These are phyloP conservation scores for Fusarium pseudoanthophilum DNA, from an alignment of 2,329 filamentous ascomycete genomes.

Conservation along the genomic window DNA sequence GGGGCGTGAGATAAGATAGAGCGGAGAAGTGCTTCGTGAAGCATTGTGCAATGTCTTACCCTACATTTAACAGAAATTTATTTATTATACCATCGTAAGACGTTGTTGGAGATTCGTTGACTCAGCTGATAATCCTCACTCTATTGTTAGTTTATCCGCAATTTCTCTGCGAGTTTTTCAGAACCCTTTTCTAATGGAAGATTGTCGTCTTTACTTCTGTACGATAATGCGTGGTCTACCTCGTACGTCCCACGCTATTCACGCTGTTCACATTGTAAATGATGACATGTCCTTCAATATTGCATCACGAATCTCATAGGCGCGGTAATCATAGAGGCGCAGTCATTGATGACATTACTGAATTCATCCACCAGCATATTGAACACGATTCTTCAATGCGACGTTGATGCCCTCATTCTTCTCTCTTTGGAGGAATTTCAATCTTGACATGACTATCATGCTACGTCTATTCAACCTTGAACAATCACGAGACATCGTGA, in stretches of 20 bases:
- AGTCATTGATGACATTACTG: neutral
- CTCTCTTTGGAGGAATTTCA: neutral
- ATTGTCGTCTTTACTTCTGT: rapidly evolving
- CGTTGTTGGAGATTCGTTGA: rapidly evolving
- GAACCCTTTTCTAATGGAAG: no score
- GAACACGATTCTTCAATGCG: neutral
- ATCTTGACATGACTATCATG: neutral
- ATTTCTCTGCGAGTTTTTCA: neutral
- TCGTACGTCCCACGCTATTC: rapidly evolving
- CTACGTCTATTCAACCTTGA: neutral
- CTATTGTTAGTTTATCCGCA: rapidly evolving
- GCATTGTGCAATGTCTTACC: neutral
- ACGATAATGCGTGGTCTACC: neutral
- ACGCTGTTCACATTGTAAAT: no score
- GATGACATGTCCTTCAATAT: rapidly evolving
- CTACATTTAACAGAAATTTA: neutral
- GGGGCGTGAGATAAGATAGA: neutral
- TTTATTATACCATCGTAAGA: no score
- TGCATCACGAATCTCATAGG: neutral
- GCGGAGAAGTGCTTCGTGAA: neutral
- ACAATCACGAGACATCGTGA: neutral
- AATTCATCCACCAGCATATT: neutral
- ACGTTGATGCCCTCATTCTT: neutral
- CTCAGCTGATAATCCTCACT: rapidly evolving
- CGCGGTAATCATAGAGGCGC: neutral